These are phyloP conservation scores for Rugosomyces carneus DNA, from an alignment of 1,284 basidiomycete species.

Conservation along the genomic window DNA sequence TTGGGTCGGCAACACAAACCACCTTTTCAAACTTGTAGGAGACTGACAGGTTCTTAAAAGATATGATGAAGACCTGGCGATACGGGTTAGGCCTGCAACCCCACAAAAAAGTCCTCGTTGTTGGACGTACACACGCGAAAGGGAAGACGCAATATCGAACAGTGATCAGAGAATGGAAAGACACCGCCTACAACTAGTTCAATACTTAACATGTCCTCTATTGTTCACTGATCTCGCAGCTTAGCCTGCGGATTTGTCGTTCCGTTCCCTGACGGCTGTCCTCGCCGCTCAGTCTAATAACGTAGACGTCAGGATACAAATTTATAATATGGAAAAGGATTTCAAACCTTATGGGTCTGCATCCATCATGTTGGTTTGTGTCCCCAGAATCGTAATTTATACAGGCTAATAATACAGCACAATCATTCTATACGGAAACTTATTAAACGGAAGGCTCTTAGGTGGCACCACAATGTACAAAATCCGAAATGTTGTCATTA, in stretches of 20 bases:
- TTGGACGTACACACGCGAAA: slow-evolving; percentile 59
- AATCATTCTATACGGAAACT: slow-evolving; percentile 1
- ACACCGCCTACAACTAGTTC: slow-evolving; percentile 37
- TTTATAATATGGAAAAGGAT: slow-evolving; percentile 33
- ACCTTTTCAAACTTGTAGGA: no score
- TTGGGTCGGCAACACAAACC: no score
- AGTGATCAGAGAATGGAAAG: slow-evolving; percentile 45
- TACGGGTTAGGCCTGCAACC: slow-evolving; percentile 50
- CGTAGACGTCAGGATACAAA: slow-evolving; percentile 32
- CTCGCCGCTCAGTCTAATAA: slow-evolving; percentile 32
- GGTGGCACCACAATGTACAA: slow-evolving; percentile 32
- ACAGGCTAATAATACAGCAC: slow-evolving; percentile 23
- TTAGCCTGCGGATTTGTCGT: slow-evolving; percentile 38
- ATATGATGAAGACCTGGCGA: slow-evolving; percentile 31
- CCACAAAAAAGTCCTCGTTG: slow-evolving; percentile 71
- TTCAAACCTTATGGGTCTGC: slow-evolving; percentile 36
- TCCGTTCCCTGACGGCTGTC: slow-evolving; percentile 36
- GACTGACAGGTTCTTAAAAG: no score
- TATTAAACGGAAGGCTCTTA: slow-evolving; percentile 38
- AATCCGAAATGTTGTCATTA: slow-evolving; percentile 31
- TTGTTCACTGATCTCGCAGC: slow-evolving; percentile 30
- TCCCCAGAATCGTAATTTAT: slow-evolving; percentile 36
- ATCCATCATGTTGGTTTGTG: neutral
- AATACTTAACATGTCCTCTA: slow-evolving; percentile 37
- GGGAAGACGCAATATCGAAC: no score